phyloP scores from a whole-genome alignment of 768 basidiomycete species.

The Clathrus columnatus region DNA sequence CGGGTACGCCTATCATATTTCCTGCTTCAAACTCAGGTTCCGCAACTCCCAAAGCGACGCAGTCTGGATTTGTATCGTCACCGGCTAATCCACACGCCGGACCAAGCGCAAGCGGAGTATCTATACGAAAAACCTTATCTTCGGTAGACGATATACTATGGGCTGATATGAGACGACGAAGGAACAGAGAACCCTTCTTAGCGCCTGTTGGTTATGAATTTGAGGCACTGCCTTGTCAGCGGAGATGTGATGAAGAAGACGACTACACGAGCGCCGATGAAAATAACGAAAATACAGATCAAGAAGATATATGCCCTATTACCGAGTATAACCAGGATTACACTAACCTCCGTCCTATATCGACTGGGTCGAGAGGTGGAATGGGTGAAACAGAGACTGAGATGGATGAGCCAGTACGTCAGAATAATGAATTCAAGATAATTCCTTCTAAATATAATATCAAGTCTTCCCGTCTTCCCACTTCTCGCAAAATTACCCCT shows the following conservation, averaged over 20 bases:
- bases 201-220: background rate
- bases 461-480: conserved; percentile 60
- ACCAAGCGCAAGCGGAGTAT: background rate
- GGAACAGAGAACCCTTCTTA: background rate
- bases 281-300: background rate
- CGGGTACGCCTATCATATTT: background rate
- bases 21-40: background rate
- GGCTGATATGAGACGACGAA: background rate
- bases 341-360: conserved; percentile 54
- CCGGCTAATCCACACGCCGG: background rate
- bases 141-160: background rate
- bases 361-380: conserved; percentile 31
- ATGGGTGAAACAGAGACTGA: conserved; percentile 78
- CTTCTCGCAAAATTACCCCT: conserved; percentile 48
- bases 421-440: conserved; percentile 3
- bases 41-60: background rate
- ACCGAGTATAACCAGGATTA: background rate
- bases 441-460: background rate
- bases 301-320: background rate
- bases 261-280: background rate
- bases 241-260: no score
- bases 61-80: background rate
- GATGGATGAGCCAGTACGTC: conserved; percentile 61
- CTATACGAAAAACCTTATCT: background rate
- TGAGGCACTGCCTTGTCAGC: no score